Percentiles rank a stretch among this genome's conserved stretches.
phyloP scores from a whole-genome alignment of 176 grass and related monocot species.

The Carex pumila region DNA sequence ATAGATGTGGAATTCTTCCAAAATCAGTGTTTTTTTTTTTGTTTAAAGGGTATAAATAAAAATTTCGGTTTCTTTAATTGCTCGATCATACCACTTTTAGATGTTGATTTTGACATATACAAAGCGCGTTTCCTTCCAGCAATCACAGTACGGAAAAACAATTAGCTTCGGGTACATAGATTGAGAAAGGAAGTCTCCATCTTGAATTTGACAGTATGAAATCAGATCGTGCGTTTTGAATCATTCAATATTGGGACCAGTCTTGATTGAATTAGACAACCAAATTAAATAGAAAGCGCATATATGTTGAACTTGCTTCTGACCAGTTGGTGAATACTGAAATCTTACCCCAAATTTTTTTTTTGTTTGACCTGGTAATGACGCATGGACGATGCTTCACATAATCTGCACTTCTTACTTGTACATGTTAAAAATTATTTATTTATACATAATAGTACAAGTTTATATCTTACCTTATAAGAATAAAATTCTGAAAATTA shows the following conservation, averaged over 20 bases:
- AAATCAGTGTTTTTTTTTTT: too few species aligned
- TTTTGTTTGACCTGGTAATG: not conserved
- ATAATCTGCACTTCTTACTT: not conserved
- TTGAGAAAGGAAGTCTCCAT: not conserved
- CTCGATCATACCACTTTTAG: not conserved
- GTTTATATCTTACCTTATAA: too few species aligned
- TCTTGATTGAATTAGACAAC: not conserved
- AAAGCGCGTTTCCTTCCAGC: not conserved
- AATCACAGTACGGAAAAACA: not conserved
- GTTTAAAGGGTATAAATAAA: too few species aligned
- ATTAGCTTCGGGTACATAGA: not conserved
- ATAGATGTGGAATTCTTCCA: too few species aligned
- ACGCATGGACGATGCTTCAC: not conserved
- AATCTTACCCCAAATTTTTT: not conserved
- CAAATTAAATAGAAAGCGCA: not conserved
- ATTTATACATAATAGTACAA: too few species aligned
- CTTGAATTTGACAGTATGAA: not conserved
- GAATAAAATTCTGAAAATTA: too few species aligned
- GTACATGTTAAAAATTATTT: too few species aligned
- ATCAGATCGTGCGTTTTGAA: not conserved
- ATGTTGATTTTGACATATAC: not conserved
- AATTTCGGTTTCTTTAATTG: not conserved
- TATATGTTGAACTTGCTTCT: not conserved
- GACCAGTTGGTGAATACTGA: not conserved
- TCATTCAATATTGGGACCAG: not conserved